Conservation (phyloP, 139 green algal genomes). For the Tetraselmis chui region DNA sequence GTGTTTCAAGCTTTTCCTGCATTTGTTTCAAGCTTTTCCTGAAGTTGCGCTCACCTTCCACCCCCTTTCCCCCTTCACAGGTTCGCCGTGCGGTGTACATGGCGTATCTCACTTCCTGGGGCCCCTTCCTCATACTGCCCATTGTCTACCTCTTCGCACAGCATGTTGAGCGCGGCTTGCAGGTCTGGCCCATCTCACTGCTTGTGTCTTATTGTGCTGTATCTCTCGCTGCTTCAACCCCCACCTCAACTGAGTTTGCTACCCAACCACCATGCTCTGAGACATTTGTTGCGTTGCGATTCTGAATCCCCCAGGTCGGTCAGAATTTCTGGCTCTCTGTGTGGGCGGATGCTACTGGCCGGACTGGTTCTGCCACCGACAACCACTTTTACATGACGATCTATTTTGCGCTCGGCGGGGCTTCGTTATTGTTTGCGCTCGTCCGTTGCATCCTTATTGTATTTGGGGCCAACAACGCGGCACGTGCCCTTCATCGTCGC, state of each 20-base stretch:
- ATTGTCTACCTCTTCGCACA: conserved; percentile 31
- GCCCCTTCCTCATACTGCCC: conserved; percentile 50
- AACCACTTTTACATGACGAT: conserved; percentile 45
- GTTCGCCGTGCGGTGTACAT: conserved; percentile 45
- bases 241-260: neutral
- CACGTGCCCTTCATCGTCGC: conserved; percentile 28
- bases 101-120: conserved; percentile 67
- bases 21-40: too few relatives aligned
- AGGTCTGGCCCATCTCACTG: conserved; percentile 1
- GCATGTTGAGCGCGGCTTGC: conserved; percentile 30
- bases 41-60: too few relatives aligned
- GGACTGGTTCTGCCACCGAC: neutral
- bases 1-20: too few relatives aligned
- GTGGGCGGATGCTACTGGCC: conserved; percentile 43
- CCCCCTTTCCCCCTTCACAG: too few relatives aligned
- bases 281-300: neutral
- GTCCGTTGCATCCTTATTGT: conserved; percentile 36
- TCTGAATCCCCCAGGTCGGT: conserved; percentile 25
- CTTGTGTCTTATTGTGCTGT: conserved; percentile 7
- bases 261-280: too few relatives aligned
- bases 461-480: conserved; percentile 35
- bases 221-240: conserved; percentile 7
- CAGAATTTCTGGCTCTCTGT: conserved; percentile 72
- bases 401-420: conserved; percentile 62
- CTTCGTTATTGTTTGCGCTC: conserved; percentile 41